A percentile compares a stretch with the other conserved stretches of the same genome.
Evolutionary conservation across 768 basidiomycete species (phyloP).

Genomic region (Naematelia aurantialba): DNA sequence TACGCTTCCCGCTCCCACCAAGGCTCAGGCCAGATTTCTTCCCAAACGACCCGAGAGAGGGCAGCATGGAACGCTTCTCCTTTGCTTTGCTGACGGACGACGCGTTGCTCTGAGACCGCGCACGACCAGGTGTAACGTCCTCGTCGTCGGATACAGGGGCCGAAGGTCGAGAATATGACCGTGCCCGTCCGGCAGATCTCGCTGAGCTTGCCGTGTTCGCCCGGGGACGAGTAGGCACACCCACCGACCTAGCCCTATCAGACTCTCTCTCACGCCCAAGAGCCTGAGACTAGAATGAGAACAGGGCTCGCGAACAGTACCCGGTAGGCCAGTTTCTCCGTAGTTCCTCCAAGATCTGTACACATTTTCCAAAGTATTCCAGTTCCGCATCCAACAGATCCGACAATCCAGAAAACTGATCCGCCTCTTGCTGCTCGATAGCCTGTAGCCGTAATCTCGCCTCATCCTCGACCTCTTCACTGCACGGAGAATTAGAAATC

Average conservation of each 20-base stretch:
- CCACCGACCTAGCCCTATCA: not conserved
- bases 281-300: not conserved
- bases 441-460: constrained; percentile 72
- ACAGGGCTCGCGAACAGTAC: constrained; percentile 52
- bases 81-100: constrained; percentile 31
- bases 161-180: constrained; percentile 9
- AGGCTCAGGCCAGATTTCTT: constrained; percentile 31
- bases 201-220: constrained; percentile 40
- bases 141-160: constrained; percentile 25
- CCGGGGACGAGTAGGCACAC: constrained; percentile 22
- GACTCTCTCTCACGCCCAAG: not conserved
- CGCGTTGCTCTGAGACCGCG: constrained; percentile 46
- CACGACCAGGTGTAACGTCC: constrained; percentile 27
- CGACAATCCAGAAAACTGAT: constrained; percentile 67
- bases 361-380: constrained; percentile 68
- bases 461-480: constrained; percentile 82
- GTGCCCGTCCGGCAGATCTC: constrained; percentile 17
- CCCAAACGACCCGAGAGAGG: constrained; percentile 46
- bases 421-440: constrained; percentile 74
- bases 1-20: not conserved
- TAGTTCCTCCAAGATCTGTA: constrained; percentile 68
- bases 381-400: constrained; percentile 69
- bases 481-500: constrained; percentile 43
- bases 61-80: constrained; percentile 31
- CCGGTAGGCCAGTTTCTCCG: constrained; percentile 65